Evolutionary conservation across 2,329 filamentous ascomycete species (phyloP).

Genomic region (Venturia effusa): DNA sequence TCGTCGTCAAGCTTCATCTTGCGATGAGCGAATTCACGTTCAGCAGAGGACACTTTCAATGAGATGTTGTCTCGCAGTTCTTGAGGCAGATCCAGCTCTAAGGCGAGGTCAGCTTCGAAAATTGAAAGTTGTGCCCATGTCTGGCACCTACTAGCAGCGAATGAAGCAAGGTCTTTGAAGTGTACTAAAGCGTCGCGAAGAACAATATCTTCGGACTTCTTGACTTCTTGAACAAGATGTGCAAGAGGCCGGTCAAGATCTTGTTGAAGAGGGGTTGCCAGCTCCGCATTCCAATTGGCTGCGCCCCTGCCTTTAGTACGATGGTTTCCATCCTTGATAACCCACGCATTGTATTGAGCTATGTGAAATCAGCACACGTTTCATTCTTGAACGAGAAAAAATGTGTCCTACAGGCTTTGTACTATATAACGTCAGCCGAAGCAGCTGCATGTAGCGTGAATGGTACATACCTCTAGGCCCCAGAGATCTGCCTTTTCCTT

Average conservation of each 20-base stretch:
- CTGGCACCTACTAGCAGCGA: neutral
- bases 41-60: neutral
- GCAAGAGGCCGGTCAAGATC: neutral
- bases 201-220: neutral
- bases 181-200: neutral
- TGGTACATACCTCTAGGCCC: neutral
- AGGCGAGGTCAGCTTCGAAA: neutral
- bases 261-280: neutral
- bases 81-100: neutral
- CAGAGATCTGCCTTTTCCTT: neutral
- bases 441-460: neutral
- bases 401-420: neutral
- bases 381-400: neutral
- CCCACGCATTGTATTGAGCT: neutral
- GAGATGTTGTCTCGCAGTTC: neutral
- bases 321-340: neutral
- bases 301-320: neutral
- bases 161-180: neutral
- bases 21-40: neutral
- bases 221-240: neutral
- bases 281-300: neutral
- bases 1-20: neutral
- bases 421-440: neutral
- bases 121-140: neutral
- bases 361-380: neutral